Conservation (phyloP, 306 rosid species). For the Styphnolobium japonicum region DNA sequence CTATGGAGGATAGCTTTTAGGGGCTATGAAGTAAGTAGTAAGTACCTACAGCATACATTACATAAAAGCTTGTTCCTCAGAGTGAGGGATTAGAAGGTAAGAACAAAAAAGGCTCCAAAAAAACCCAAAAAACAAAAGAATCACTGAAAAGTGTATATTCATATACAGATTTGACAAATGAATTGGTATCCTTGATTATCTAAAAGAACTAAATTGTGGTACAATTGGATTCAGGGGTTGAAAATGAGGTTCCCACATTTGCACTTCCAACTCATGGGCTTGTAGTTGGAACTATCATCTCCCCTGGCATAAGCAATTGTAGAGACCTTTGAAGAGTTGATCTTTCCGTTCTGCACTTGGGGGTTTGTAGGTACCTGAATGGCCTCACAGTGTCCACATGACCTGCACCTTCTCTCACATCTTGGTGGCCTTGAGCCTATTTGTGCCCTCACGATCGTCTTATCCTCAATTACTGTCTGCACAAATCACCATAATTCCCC, state of each 20-base stretch:
- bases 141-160: slow-evolving; percentile 18
- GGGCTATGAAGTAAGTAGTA: neutral
- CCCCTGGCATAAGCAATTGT: slow-evolving; percentile 53
- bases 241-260: slow-evolving; percentile 82
- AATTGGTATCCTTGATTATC: slow-evolving; percentile 1
- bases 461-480: slow-evolving; percentile 49
- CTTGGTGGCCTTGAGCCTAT: slow-evolving; percentile 90
- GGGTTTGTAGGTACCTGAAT: slow-evolving; percentile 60
- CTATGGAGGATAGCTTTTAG: neutral
- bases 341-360: slow-evolving; percentile 40
- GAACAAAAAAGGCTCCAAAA: neutral
- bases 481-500: neutral
- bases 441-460: slow-evolving; percentile 47
- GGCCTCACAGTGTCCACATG: slow-evolving; percentile 72
- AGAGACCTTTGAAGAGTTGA: slow-evolving; percentile 36
- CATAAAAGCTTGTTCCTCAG: neutral
- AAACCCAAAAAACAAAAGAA: neutral
- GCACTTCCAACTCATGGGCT: slow-evolving; percentile 98
- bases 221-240: slow-evolving; percentile 55
- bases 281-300: slow-evolving; percentile 69
- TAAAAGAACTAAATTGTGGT: neutral
- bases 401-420: slow-evolving; percentile 75
- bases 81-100: neutral
- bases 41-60: neutral
- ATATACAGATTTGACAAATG: slow-evolving; percentile 36